Evolutionary conservation across 331 rosid species (phyloP).

Genomic region (Ulmus americana): DNA sequence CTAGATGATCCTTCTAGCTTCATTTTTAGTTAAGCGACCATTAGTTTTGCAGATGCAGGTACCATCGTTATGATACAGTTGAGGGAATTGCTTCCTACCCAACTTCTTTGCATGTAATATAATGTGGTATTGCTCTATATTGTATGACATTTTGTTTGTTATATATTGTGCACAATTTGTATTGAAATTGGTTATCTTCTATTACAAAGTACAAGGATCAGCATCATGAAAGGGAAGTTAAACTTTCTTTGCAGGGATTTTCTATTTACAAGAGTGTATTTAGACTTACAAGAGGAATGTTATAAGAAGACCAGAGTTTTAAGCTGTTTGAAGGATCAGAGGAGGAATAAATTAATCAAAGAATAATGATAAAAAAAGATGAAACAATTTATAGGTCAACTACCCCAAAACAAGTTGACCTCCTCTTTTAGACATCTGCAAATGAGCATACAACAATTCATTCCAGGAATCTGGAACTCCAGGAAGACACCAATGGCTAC

Average conservation of each 20-base stretch:
- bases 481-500: constrained; percentile 99
- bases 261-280: too few relatives aligned
- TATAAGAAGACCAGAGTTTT: not conserved
- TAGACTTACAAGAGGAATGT: too few relatives aligned
- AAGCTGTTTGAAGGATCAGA: constrained; percentile 5
- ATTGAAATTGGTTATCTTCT: not conserved
- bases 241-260: too few relatives aligned
- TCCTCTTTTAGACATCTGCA: constrained; percentile 30
- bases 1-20: constrained; percentile 12
- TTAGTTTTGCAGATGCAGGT: not conserved
- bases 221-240: too few relatives aligned
- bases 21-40: not conserved
- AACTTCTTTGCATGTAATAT: not conserved
- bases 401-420: not conserved
- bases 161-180: not conserved
- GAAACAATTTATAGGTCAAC: constrained; percentile 3
- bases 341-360: not conserved
- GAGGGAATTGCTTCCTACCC: not conserved
- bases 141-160: not conserved
- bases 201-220: too few relatives aligned
- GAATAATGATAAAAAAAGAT: constrained; percentile 20
- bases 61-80: not conserved
- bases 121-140: not conserved
- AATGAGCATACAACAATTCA: constrained; percentile 53
- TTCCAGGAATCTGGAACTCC: constrained; percentile 96